Base-by-base conservation (phyloP, 768 basidiomycete genomes). In the Termitomyces sp. region DNA sequence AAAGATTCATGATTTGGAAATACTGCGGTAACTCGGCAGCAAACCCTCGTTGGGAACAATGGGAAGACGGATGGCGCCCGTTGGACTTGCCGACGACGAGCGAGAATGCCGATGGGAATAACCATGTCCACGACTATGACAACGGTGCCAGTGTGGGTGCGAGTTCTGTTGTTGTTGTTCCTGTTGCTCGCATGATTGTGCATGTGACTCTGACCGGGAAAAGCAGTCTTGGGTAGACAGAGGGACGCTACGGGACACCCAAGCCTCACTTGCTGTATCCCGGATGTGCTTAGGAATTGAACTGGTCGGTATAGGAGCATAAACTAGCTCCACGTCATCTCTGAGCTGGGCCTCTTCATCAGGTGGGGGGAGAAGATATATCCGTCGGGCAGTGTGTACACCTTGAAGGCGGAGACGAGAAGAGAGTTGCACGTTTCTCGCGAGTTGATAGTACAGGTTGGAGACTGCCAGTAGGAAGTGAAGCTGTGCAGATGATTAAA, bases 401-500 rank as follows among this genome's bases (percentile, higher is more conserved):
- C 58, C 60, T 35, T 57, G 58, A 50, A 61, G 58, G 46, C 58
- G 55, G 54, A 58, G 59, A 43, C 60, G 63, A 43, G 66, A 62
- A 48, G 63, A 66, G 57, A 59, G 40, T 28, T 54, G 57, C 41
- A 55, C 33, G 8, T 62, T 64, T n/a, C 80, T 79, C 30, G 73
- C 70, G 38, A 90, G 73, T 45, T 80, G 76, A 8, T 77, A 71
- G 68, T 89, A 85, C 62, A 84, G 83, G 52, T 79, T 86, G 7
- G 87, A 82, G 11, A 92, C 78, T 2, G 87, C 82, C 59, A 92
- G 76, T 36, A 91, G 79, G 70, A 90, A 88, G 69, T 92, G 90
- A 52, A 92, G 76, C 89, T 90, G 61, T 45, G 56, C 5, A 20
- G 44, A 50, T 18, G 48, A 33, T 6, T 52, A 24, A 43, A 40